Percentiles rank a stretch among this genome's conserved stretches.
Evolutionary conservation across 345 rosid genomes (phyloP).

Genomic region (Corchorus capsularis): DNA sequence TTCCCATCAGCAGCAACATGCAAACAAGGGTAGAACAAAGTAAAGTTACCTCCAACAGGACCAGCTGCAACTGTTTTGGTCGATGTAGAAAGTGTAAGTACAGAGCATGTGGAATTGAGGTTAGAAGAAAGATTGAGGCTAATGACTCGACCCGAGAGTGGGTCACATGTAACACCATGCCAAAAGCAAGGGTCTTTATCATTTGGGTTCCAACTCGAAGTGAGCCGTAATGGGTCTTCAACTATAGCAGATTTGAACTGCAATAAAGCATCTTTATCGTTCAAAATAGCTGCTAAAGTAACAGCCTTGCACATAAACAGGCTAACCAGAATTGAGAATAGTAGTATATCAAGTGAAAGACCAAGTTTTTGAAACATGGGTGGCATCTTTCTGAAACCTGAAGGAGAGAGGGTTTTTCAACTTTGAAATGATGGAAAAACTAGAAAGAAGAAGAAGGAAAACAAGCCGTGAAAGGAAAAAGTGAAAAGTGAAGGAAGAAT

Average conservation of each 20-base stretch:
- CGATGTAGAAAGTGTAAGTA: conserved; percentile 19
- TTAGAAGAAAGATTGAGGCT: conserved; percentile 6
- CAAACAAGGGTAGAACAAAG: conserved; percentile 5
- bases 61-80: background rate
- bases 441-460: background rate
- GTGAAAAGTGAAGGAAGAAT: background rate
- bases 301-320: background rate
- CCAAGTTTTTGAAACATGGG: background rate
- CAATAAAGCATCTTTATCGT: conserved; percentile 41
- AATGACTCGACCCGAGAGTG: conserved; percentile 1
- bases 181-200: conserved; percentile 32
- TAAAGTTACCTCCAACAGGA: conserved; percentile 8
- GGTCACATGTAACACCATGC: conserved; percentile 10
- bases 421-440: background rate
- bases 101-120: conserved; percentile 28
- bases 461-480: background rate
- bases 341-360: background rate
- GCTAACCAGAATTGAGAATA: background rate
- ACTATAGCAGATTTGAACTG: conserved; percentile 43
- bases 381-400: background rate
- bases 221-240: conserved; percentile 47
- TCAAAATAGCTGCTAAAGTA: background rate
- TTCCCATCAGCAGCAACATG: background rate
- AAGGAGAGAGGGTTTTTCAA: background rate
- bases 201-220: conserved; percentile 48